phyloP scores from a whole-genome alignment of 176 grass and related monocot species.

The Coix lacrymajobi region DNA sequence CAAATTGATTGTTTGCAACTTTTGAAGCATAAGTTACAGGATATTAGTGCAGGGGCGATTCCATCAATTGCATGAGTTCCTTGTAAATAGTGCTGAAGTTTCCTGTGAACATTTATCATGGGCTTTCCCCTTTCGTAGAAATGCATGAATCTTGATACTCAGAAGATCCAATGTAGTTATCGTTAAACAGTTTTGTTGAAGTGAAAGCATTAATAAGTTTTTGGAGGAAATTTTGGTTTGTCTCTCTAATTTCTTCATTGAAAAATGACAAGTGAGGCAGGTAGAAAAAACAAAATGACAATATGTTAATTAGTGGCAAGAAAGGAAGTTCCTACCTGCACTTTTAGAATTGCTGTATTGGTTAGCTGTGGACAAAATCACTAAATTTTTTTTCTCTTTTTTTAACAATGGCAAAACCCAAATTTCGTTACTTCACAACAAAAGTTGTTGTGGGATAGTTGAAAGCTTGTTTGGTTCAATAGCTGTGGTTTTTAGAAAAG shows the following conservation, averaged over 20 bases:
- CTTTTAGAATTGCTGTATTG: neutral
- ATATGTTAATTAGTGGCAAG: no score
- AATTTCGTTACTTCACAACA: neutral
- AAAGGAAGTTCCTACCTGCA: neutral
- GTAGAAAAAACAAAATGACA: neutral
- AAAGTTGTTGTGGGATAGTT: no score
- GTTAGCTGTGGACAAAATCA: neutral
- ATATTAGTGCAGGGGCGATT: neutral
- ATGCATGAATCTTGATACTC: neutral
- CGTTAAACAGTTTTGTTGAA: slow-evolving; percentile 1
- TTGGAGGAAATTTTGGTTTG: neutral
- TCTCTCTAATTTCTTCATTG: neutral
- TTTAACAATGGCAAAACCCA: neutral
- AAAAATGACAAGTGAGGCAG: neutral
- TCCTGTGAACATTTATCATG: neutral
- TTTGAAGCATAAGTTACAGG: neutral
- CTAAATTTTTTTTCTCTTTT: neutral
- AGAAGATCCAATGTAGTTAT: neutral
- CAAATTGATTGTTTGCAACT: neutral
- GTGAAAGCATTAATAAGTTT: neutral
- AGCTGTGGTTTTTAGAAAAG: no score
- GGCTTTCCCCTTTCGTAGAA: neutral
- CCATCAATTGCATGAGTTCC: neutral
- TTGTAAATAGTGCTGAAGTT: neutral
- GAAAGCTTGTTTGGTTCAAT: no score